A percentile compares a stretch with the other conserved stretches of the same genome.
Conservation (phyloP, 2,329 filamentous ascomycete species). For the Magnaporthiopsis poae region DNA sequence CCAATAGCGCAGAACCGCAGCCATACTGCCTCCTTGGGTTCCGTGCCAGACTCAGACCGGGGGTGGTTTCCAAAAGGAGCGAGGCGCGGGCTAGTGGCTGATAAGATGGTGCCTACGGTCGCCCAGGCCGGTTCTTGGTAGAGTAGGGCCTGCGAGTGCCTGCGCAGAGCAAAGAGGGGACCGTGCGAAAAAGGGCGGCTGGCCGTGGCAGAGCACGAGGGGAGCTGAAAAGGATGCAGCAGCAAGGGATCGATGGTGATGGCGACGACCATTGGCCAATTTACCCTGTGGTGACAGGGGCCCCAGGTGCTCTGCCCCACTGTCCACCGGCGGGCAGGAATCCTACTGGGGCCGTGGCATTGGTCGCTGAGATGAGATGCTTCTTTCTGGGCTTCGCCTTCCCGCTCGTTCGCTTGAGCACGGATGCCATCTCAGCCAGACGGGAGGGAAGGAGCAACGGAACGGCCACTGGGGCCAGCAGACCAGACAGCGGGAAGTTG, state of each 20-base stretch:
- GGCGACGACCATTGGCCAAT: background rate
- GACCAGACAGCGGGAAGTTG: background rate
- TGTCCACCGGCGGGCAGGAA: too few relatives aligned
- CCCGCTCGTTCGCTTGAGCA: background rate
- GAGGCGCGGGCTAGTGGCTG: background rate
- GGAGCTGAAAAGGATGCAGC: too few relatives aligned
- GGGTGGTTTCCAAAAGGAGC: background rate
- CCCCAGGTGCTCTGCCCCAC: too few relatives aligned
- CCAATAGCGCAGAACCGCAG: background rate
- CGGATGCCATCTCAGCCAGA: too few relatives aligned
- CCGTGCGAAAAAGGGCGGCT: too few relatives aligned
- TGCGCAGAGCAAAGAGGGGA: too few relatives aligned
- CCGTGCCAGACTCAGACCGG: background rate
- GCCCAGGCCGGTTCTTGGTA: too few relatives aligned
- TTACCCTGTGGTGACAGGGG: background rate
- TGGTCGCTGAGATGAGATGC: background rate
- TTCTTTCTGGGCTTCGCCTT: background rate
- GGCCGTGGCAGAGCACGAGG: too few relatives aligned
- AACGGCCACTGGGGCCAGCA: background rate
- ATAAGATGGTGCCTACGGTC: background rate
- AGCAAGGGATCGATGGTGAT: background rate
- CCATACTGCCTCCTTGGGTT: background rate
- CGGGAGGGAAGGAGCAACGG: background rate
- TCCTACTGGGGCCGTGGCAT: background rate
- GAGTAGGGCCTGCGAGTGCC: too few relatives aligned